Evolutionary conservation across 192 early-diverging fungal species (phyloP).

Genomic region (Backusella liffmaniae): DNA sequence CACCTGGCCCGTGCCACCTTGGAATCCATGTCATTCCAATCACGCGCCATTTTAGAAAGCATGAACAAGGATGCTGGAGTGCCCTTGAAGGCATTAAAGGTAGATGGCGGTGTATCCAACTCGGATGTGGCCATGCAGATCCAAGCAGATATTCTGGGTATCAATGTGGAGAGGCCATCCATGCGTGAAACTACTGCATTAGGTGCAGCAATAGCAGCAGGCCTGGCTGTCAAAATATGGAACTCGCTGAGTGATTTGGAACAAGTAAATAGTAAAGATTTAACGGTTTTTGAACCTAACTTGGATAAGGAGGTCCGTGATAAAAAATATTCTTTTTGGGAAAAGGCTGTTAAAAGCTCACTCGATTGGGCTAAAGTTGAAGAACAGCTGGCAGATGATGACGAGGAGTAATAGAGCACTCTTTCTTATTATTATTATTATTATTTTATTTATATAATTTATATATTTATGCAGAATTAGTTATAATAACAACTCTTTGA

Average conservation of each 20-base stretch:
- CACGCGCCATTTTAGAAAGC: conserved; percentile 80
- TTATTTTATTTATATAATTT: not conserved
- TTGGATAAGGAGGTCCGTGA: conserved; percentile 53
- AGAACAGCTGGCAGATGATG: not conserved
- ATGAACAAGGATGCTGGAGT: conserved; percentile 77
- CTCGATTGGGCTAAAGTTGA: conserved; percentile 52
- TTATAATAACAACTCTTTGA: conserved; percentile 45
- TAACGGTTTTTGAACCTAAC: conserved; percentile 41
- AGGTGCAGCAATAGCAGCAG: conserved; percentile 90
- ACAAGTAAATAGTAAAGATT: conserved; percentile 51
- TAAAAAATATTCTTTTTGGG: conserved; percentile 61
- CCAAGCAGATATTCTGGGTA: conserved; percentile 79
- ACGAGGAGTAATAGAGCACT: not conserved
- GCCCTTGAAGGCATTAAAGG: conserved; percentile 71
- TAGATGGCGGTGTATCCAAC: conserved; percentile 90
- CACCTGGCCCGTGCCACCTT: conserved; percentile 88
- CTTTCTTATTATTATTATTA: not conserved
- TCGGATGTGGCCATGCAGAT: conserved; percentile 89
- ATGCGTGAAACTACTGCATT: conserved; percentile 93
- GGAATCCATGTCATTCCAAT: conserved; percentile 89
- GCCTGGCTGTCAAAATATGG: conserved; percentile 52
- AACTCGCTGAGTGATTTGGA: conserved; percentile 48
- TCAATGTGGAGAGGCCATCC: conserved; percentile 74
- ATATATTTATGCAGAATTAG: not conserved
- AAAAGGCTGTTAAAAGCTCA: conserved; percentile 72